A percentile compares a stretch with the other conserved stretches of the same genome.
These are phyloP conservation scores for Nematocida parisii DNA, from an alignment of 371 early-diverging fungal genomes.

Conservation along the genomic window DNA sequence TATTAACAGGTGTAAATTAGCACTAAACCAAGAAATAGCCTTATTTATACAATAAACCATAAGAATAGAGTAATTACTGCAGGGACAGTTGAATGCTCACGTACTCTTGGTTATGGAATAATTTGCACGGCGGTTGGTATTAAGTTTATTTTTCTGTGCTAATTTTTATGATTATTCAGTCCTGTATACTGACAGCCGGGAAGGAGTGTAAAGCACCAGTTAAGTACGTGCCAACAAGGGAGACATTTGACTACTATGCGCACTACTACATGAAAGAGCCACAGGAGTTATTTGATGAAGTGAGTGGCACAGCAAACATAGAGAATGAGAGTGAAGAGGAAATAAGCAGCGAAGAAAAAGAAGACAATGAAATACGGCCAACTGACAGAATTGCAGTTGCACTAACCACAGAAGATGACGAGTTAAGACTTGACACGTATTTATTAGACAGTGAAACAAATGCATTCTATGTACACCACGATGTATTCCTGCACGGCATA, in stretches of 20 bases:
- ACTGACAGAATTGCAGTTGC: conserved; percentile 36
- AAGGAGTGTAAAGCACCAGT: conserved; percentile 32
- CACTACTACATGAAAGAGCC: conserved; percentile 35
- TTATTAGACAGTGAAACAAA: conserved; percentile 37
- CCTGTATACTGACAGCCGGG: conserved; percentile 26
- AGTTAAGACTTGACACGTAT: conserved; percentile 31
- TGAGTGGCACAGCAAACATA: background rate
- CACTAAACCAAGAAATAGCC: too few relatives aligned
- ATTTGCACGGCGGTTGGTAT: background rate
- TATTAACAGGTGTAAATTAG: too few relatives aligned
- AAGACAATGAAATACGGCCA: conserved; percentile 41
- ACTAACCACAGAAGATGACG: conserved; percentile 11
- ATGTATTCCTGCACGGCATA: conserved; percentile 42
- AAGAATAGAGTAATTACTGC: too few relatives aligned
- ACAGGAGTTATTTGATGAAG: conserved; percentile 36
- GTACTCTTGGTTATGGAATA: too few relatives aligned
- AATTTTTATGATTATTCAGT: conserved; percentile 45
- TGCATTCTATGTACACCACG: conserved; percentile 56
- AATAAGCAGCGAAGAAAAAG: conserved; percentile 53
- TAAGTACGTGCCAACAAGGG: conserved; percentile 30
- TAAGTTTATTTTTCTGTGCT: background rate
- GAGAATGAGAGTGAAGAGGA: conserved; percentile 38
- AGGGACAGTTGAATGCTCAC: too few relatives aligned
- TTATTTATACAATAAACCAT: too few relatives aligned
- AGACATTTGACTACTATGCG: conserved; percentile 36